phyloP scores from a whole-genome alignment of 768 basidiomycete genomes.

The Xanthoconium stramineum region DNA sequence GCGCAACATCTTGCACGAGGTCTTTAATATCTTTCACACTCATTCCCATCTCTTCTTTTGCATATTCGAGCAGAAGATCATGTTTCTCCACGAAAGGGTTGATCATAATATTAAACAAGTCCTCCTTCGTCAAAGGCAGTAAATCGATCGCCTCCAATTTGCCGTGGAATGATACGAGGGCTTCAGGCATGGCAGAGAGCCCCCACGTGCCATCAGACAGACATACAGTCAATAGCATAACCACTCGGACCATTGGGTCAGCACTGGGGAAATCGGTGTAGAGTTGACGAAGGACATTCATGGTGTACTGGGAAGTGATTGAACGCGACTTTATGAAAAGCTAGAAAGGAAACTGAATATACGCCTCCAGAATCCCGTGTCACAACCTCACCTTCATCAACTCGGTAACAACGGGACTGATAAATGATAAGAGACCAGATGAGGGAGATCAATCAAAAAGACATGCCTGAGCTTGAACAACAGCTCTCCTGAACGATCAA shows the following conservation, averaged over 20 bases:
- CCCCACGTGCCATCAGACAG: constrained; percentile 32
- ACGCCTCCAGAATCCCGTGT: not conserved
- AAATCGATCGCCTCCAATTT: constrained; percentile 57
- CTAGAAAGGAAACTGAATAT: constrained; percentile 34
- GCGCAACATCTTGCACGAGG: constrained; percentile 58
- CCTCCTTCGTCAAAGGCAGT: constrained; percentile 52
- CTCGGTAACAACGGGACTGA: constrained; percentile 51
- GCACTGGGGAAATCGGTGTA: constrained; percentile 64
- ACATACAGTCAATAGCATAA: constrained; percentile 71
- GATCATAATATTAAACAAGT: constrained; percentile 59
- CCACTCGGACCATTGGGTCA: constrained; percentile 60
- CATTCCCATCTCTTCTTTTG: constrained; percentile 42
- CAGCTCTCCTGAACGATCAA: constrained; percentile 63
- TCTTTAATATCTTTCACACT: constrained; percentile 38
- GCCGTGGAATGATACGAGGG: constrained; percentile 35
- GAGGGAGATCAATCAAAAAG: not conserved
- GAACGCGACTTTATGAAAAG: constrained; percentile 69
- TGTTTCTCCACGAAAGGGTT: constrained; percentile 70
- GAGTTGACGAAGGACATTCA: constrained; percentile 56
- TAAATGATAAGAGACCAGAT: constrained; percentile 12
- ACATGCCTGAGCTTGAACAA: constrained; percentile 66
- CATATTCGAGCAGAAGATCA: constrained; percentile 50
- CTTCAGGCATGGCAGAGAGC: constrained; percentile 28
- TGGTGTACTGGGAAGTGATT: constrained; percentile 48
- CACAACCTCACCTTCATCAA: constrained; percentile 54